These are phyloP conservation scores for Colletotrichum tanaceti DNA, from an alignment of 2,329 filamentous ascomycete genomes.

Conservation along the genomic window DNA sequence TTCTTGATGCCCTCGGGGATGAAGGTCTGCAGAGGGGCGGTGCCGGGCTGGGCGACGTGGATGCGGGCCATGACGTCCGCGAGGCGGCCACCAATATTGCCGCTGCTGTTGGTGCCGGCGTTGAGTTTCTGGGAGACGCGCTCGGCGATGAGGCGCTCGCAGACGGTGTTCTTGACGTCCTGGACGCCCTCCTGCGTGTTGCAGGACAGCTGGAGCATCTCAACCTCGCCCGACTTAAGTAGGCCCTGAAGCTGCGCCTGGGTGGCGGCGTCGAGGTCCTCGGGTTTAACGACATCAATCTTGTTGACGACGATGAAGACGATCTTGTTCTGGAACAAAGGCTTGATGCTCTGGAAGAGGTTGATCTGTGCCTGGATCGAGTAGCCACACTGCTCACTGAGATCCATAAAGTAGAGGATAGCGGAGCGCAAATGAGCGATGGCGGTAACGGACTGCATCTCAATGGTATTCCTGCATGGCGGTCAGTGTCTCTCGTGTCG, in stretches of 20 bases:
- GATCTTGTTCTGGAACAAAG: slow-evolving; percentile 93
- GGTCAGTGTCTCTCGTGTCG: neutral
- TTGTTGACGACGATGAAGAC: slow-evolving; percentile 99
- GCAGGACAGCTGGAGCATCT: slow-evolving; percentile 93
- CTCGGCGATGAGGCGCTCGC: slow-evolving; percentile 91
- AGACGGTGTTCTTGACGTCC: slow-evolving; percentile 93
- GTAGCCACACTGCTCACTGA: slow-evolving; percentile 97
- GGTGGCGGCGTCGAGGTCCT: slow-evolving; percentile 84
- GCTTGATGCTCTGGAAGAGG: slow-evolving; percentile 96
- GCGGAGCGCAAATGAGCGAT: slow-evolving; percentile 96
- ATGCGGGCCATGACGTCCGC: slow-evolving; percentile 94
- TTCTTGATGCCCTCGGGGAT: slow-evolving; percentile 87
- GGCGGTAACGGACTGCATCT: slow-evolving; percentile 98
- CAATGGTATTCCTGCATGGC: slow-evolving; percentile 84
- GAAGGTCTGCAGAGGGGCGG: slow-evolving; percentile 82
- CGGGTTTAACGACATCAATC: slow-evolving; percentile 89
- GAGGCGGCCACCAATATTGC: slow-evolving; percentile 81
- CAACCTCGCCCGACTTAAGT: slow-evolving; percentile 87
- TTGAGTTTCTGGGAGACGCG: slow-evolving; percentile 96
- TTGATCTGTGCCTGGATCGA: slow-evolving; percentile 92
- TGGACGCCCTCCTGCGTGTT: slow-evolving; percentile 95
- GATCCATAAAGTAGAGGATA: slow-evolving; percentile 98
- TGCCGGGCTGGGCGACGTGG: slow-evolving; percentile 94
- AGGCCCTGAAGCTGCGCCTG: slow-evolving; percentile 83
- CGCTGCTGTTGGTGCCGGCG: slow-evolving; percentile 82